phyloP scores from a whole-genome alignment of 2,329 filamentous ascomycete genomes.

The Leptosphaerulina australis region DNA sequence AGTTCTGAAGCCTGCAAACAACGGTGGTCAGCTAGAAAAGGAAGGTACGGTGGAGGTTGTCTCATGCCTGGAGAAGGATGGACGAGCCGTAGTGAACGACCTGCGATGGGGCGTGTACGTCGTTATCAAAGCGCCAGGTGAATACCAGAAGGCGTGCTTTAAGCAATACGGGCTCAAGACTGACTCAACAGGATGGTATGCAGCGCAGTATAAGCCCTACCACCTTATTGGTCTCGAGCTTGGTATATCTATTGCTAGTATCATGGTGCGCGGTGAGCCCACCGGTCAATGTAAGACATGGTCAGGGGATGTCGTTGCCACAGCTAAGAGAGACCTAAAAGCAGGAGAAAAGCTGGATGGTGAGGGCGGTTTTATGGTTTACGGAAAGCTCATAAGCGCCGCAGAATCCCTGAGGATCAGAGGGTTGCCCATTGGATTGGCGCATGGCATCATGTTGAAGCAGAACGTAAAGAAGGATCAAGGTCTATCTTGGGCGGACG shows the following conservation, averaged over 20 bases:
- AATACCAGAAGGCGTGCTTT: conserved; percentile 54
- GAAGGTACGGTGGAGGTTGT: conserved; percentile 56
- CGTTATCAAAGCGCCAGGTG: conserved; percentile 52
- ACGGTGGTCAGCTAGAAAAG: conserved; percentile 51
- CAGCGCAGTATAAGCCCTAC: conserved; percentile 56
- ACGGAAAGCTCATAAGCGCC: conserved; percentile 53
- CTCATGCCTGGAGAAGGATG: conserved; percentile 53
- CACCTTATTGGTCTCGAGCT: conserved; percentile 57
- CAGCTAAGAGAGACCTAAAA: conserved; percentile 54
- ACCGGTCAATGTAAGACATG: conserved; percentile 55
- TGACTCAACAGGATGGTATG: conserved; percentile 51
- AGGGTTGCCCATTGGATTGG: conserved; percentile 53
- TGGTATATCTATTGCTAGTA: conserved; percentile 52
- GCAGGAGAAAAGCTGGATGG: conserved; percentile 55
- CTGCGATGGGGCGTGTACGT: conserved; percentile 55
- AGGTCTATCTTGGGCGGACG: conserved; percentile 53
- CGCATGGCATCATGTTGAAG: conserved; percentile 53
- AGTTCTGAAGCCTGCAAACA: conserved; percentile 50
- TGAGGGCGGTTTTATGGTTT: conserved; percentile 55
- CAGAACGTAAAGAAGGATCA: conserved; percentile 51
- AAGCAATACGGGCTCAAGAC: conserved; percentile 55
- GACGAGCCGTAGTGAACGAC: conserved; percentile 51
- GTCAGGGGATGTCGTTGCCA: conserved; percentile 55
- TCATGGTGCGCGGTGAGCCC: conserved; percentile 55
- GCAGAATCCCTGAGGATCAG: conserved; percentile 50